phyloP scores from a whole-genome alignment of 345 rosid species.

The Arabidopsis suecica region DNA sequence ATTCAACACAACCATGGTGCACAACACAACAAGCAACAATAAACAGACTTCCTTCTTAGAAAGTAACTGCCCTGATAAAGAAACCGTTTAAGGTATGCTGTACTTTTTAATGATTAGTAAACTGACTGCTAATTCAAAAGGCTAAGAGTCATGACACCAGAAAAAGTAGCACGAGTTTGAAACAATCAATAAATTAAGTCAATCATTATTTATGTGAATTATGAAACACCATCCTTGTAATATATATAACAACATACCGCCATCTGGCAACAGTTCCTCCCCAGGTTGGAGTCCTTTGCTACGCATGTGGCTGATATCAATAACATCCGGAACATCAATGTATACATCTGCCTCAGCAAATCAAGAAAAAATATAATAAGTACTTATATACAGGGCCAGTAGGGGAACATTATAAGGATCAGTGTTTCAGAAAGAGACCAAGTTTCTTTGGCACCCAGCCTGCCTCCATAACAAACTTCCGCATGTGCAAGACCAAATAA shows the following conservation, averaged over 20 bases:
- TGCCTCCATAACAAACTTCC: constrained; percentile 91
- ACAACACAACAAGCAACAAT: not conserved
- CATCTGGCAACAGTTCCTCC: constrained; percentile 88
- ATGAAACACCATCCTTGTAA: constrained; percentile 23
- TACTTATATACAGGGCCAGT: constrained; percentile 28
- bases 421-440: constrained; percentile 53
- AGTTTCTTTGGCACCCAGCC: constrained; percentile 99
- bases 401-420: constrained; percentile 16
- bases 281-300: constrained; percentile 95
- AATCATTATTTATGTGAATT: constrained; percentile 4
- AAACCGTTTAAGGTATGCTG: not conserved
- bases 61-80: constrained; percentile 5
- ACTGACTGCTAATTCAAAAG: constrained; percentile 11
- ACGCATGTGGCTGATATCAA: constrained; percentile 94
- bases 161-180: not conserved
- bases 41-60: not conserved
- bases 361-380: constrained; percentile 23
- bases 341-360: constrained; percentile 71
- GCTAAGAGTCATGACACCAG: not conserved
- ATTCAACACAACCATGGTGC: not conserved
- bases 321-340: constrained; percentile 91
- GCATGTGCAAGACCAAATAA: constrained; percentile 95
- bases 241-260: constrained; percentile 50
- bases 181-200: constrained; percentile 2
- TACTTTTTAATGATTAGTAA: not conserved